Base-by-base conservation (phyloP, 306 rosid genomes). In the Acacia confusa region DNA sequence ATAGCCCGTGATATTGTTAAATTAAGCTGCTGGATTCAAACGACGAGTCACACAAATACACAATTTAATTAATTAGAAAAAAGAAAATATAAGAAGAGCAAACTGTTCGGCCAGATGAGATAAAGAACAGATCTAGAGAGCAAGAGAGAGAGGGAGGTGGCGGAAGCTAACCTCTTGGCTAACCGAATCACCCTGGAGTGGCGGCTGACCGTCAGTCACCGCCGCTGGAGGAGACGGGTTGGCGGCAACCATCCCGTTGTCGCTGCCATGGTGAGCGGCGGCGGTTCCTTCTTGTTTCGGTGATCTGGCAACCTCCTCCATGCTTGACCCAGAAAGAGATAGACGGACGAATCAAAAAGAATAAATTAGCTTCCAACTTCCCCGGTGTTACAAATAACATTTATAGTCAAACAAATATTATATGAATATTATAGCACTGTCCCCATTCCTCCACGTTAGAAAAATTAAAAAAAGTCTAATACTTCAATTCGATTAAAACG, bases 81-180 rank as follows among this genome's bases (percentile, higher is more conserved):
- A 47, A 47, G 1, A 19, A 2, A 19, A 53, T 5, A 20, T 36
- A 19, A 20, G 60, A 20, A 50, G n/a, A 36, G 40, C 40, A 36
- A 36, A 36, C 40, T 36, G 40, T 36, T 36, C 40, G 1, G 40
- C 7, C 40, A 36, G 40, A 36, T 45, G 50, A 45, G 12, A 57
- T 27, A 28, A 27, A 28, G 20, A 25, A 4, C 19, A 28, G 38
- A 27, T 64, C 70, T 30, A 64, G 13, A 65, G 69, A 28, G 20
- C 3, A 3, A 28, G 22, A 15, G n/a, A 14, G 22, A 2, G n/a
- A 7, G 13, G 2, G 11, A 8, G 44, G 40, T 16, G n/a, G 80
- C 12, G 20, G 71, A 11, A 64, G 32, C 71, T 10, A 27, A 78
- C 86, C 86, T 66, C 72, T 64, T 53, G 55, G 30, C 22, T 7